These are phyloP conservation scores for Ochetophila trinervis DNA, from an alignment of 306 rosid genomes.

Conservation along the genomic window DNA sequence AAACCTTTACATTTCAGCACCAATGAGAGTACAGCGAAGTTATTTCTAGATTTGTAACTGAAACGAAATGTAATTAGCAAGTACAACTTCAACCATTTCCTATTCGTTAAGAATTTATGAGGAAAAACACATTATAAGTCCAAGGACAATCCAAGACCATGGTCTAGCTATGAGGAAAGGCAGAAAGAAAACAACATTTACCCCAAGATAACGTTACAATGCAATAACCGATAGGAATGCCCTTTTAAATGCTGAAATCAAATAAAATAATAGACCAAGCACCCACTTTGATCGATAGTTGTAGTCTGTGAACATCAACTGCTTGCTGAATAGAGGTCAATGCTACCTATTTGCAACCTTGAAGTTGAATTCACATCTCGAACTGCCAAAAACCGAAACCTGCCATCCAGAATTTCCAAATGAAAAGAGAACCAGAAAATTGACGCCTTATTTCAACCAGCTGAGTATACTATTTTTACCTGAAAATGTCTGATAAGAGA, in stretches of 20 bases:
- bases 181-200: no score
- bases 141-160: no score
- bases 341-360: slow-evolving; percentile 80
- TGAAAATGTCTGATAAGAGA: slow-evolving; percentile 49
- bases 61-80: no score
- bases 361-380: slow-evolving; percentile 54
- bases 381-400: slow-evolving; percentile 73
- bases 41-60: no score
- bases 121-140: no score
- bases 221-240: no score
- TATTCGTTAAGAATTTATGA: no score
- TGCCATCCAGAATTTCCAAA: slow-evolving; percentile 24
- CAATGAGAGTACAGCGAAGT: no score
- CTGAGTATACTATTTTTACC: slow-evolving; percentile 36
- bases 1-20: no score
- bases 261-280: background rate
- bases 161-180: no score
- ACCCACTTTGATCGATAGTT: background rate
- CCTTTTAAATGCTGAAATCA: background rate
- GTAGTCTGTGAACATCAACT: background rate
- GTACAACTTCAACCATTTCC: no score
- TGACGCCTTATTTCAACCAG: background rate
- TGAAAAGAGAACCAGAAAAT: background rate
- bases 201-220: no score
- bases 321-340: slow-evolving; percentile 62